A percentile compares a stretch with the other conserved stretches of the same genome.
These are phyloP conservation scores for Magnusiomyces sp. DNA, from an alignment of 1,139 yeast species.

Conservation along the genomic window DNA sequence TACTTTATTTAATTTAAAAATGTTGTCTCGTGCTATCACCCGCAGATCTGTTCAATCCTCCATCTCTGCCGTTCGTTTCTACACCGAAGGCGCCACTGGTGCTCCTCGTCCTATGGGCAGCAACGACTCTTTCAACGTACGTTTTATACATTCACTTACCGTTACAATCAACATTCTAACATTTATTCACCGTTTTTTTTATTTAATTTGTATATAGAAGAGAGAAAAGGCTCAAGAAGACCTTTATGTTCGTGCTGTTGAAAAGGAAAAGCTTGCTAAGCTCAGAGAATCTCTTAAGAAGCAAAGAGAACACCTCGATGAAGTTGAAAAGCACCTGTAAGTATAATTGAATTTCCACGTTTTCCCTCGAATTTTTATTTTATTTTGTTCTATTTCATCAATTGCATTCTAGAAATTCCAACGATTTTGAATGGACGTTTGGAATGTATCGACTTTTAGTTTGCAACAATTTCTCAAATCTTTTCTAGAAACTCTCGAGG, in stretches of 20 bases:
- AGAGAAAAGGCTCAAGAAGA: constrained; percentile 70
- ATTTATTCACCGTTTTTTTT: background rate
- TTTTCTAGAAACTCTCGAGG: no score
- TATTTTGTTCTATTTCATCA: no score
- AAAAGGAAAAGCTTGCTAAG: constrained; percentile 51
- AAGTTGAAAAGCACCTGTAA: constrained; percentile 24
- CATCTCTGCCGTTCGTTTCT: constrained; percentile 35
- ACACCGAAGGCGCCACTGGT: constrained; percentile 49
- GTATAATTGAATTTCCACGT: constrained; percentile 6
- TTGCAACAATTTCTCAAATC: no score
- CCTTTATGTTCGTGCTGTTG: constrained; percentile 51
- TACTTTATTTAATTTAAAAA: background rate
- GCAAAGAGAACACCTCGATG: constrained; percentile 38
- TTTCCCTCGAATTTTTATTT: background rate
- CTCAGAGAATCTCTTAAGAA: constrained; percentile 38
- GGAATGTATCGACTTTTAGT: no score
- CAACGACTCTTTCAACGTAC: constrained; percentile 44
- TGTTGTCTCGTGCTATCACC: constrained; percentile 3
- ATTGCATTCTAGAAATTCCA: no score
- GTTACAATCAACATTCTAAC: background rate
- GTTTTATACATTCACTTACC: constrained; percentile 21
- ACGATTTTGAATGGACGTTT: no score
- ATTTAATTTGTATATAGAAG: constrained; percentile 30
- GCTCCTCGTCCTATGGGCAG: constrained; percentile 42
- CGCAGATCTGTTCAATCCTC: constrained; percentile 1